phyloP scores from a whole-genome alignment of 495 filamentous ascomycete species.

The Penicillium taxi region DNA sequence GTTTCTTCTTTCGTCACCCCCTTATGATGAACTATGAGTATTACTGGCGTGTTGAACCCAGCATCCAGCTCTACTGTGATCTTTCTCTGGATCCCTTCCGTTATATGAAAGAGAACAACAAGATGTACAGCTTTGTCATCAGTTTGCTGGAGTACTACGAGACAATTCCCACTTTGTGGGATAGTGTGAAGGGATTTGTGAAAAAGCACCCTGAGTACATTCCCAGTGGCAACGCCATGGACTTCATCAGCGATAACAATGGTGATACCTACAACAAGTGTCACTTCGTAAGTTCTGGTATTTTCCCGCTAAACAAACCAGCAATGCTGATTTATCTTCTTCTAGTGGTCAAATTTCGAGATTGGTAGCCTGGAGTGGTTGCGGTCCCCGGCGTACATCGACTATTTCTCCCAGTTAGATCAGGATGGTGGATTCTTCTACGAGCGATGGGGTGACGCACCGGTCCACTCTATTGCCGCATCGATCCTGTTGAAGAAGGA shows the following conservation, averaged over 20 bases:
- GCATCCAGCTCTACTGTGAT: constrained; percentile 82
- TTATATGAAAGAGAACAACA: constrained; percentile 78
- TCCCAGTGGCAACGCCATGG: constrained; percentile 74
- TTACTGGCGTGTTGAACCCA: constrained; percentile 90
- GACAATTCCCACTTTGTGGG: constrained; percentile 94
- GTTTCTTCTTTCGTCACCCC: constrained; percentile 84
- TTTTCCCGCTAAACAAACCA: too few relatives aligned
- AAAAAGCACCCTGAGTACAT: constrained; percentile 82
- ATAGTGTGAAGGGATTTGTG: constrained; percentile 87
- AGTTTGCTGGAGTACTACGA: constrained; percentile 92
- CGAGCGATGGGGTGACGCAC: constrained; percentile 86
- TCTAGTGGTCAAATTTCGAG: constrained; percentile 88
- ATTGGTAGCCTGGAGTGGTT: constrained; percentile 80
- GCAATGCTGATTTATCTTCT: too few relatives aligned
- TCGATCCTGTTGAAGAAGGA: constrained; percentile 78
- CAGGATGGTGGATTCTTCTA: constrained; percentile 87
- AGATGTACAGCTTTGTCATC: constrained; percentile 85
- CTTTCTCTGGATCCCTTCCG: constrained; percentile 77
- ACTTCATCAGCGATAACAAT: constrained; percentile 82
- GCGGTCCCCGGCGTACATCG: constrained; percentile 66
- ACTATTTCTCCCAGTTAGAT: constrained; percentile 75
- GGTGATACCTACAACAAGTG: constrained; percentile 92
- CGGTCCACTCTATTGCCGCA: constrained; percentile 91
- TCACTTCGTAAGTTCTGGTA: constrained; percentile 69
- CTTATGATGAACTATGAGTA: constrained; percentile 80